A percentile compares a stretch with the other conserved stretches of the same genome.
phyloP scores from a whole-genome alignment of 441 rosid genomes.

The Capsella rubella region DNA sequence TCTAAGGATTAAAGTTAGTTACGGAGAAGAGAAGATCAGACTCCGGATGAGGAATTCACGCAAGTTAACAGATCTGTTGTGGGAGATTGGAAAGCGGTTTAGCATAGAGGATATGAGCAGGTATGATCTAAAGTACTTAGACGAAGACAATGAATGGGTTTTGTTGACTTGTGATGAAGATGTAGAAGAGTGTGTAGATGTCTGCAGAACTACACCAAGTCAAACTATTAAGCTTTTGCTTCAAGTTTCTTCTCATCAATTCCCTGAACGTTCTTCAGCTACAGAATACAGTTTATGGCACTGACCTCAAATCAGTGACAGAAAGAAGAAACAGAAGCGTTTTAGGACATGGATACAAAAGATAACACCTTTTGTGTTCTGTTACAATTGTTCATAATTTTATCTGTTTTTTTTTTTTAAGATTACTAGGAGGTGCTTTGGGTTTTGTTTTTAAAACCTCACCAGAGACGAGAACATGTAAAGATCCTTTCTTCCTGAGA shows the following conservation, averaged over 20 bases:
- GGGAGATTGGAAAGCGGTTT: slow-evolving; percentile 76
- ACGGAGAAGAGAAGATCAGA: slow-evolving; percentile 71
- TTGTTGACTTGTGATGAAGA: slow-evolving; percentile 88
- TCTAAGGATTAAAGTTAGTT: slow-evolving; percentile 67
- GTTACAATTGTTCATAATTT: slow-evolving; percentile 37
- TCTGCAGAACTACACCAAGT: slow-evolving; percentile 57
- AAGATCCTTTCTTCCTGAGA: slow-evolving; percentile 34
- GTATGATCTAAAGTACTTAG: slow-evolving; percentile 83
- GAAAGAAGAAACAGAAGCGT: background rate
- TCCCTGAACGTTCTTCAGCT: slow-evolving; percentile 51
- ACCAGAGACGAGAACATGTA: slow-evolving; percentile 35
- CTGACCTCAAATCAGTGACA: slow-evolving; percentile 1
- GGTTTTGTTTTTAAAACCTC: slow-evolving; percentile 24
- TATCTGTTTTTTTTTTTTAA: background rate
- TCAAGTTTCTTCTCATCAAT: slow-evolving; percentile 65
- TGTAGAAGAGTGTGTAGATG: slow-evolving; percentile 80
- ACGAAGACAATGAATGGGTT: slow-evolving; percentile 94
- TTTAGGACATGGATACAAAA: slow-evolving; percentile 32
- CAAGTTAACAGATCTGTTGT: slow-evolving; percentile 55
- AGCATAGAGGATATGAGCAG: slow-evolving; percentile 60
- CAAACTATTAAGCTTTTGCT: slow-evolving; percentile 68
- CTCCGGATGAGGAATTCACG: slow-evolving; percentile 63
- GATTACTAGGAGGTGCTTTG: slow-evolving; percentile 31
- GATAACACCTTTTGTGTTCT: slow-evolving; percentile 25
- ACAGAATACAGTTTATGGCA: slow-evolving; percentile 43